A percentile compares a stretch with the other conserved stretches of the same genome.
Evolutionary conservation across 2,329 filamentous ascomycete species (phyloP).

Genomic region (Botrytis deweyae): DNA sequence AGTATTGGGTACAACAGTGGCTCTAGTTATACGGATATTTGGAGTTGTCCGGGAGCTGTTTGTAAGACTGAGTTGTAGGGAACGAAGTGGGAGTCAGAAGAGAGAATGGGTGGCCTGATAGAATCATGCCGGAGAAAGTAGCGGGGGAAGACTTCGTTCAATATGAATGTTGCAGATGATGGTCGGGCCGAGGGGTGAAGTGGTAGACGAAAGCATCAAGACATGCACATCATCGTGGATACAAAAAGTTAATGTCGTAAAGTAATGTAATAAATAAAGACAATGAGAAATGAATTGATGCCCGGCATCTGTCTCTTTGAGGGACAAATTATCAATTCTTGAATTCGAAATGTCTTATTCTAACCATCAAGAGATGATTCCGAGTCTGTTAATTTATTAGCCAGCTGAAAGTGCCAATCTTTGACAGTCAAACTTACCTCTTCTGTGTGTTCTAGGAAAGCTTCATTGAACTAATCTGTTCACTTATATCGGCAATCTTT

Average conservation of each 20-base stretch:
- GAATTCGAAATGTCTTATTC: background rate
- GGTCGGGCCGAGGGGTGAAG: background rate
- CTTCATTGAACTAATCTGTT: background rate
- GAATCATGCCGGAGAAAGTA: no score
- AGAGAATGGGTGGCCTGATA: background rate
- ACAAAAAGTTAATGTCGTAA: background rate
- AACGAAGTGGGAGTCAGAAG: background rate
- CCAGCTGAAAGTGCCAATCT: background rate
- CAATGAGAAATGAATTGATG: background rate
- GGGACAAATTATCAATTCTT: background rate
- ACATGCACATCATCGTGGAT: background rate
- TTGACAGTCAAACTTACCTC: background rate
- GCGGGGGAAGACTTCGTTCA: no score
- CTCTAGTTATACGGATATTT: background rate
- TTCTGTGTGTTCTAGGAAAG: no score
- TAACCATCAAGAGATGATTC: no score
- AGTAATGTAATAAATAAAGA: slow-evolving; percentile 8
- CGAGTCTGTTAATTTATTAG: background rate
- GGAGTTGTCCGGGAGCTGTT: background rate
- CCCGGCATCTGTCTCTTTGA: rapidly evolving
- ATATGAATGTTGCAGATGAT: background rate
- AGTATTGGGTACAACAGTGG: background rate
- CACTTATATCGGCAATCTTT: background rate
- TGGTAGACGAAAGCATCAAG: background rate
- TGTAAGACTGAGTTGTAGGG: background rate